Evolutionary conservation across 305 asterid genomes (phyloP).

Genomic region (Ruellia speciosa): DNA sequence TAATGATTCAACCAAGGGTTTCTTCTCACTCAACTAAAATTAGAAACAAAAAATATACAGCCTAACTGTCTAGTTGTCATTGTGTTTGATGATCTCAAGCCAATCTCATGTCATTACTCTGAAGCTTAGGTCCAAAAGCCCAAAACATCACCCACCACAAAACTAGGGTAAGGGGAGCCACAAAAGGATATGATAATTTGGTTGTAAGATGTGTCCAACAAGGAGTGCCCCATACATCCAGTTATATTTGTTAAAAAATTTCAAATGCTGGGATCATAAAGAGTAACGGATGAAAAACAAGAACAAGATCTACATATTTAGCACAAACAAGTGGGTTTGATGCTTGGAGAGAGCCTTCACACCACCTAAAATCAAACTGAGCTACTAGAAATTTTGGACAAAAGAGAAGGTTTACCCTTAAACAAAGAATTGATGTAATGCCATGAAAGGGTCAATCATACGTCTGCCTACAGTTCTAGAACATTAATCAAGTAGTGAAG

Average conservation of each 20-base stretch:
- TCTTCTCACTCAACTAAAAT: not conserved
- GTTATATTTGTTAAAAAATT: not conserved
- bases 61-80: too few species aligned
- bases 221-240: not conserved
- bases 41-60: too few species aligned
- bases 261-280: not conserved
- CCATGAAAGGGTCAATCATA: not conserved
- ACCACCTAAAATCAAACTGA: too few species aligned
- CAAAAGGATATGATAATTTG: not conserved
- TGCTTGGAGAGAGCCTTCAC: not conserved
- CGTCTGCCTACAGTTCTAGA: not conserved
- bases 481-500: too few species aligned
- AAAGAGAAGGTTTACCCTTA: not conserved
- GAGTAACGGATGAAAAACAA: not conserved
- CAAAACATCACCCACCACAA: too few species aligned
- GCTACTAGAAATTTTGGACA: not conserved
- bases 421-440: too few species aligned
- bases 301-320: not conserved
- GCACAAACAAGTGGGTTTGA: not conserved
- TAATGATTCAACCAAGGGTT: not conserved
- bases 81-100: too few species aligned
- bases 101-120: too few species aligned
- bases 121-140: too few species aligned
- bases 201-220: not conserved
- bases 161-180: not conserved